Percentiles rank a stretch among this genome's conserved stretches.
phyloP scores from a whole-genome alignment of 371 early-diverging fungal genomes.

The Apophysomyces variabilis region DNA sequence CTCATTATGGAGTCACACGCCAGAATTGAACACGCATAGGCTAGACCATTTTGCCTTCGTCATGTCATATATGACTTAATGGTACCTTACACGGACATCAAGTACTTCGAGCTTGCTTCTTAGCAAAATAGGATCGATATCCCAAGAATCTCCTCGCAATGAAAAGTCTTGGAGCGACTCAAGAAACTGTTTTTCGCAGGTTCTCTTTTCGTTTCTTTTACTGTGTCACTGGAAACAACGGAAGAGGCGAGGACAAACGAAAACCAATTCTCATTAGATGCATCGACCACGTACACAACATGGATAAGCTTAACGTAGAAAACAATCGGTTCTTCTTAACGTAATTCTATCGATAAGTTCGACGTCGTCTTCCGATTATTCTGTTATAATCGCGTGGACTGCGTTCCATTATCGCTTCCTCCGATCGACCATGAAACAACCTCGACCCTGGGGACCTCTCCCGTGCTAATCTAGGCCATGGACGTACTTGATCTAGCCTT shows the following conservation, averaged over 20 bases:
- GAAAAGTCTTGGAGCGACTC: too few species aligned
- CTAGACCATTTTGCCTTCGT: too few species aligned
- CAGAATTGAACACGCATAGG: too few species aligned
- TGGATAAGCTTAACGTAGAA: background rate
- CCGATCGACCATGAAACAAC: background rate
- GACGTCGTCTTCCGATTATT: background rate
- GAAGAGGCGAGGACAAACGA: conserved; percentile 5
- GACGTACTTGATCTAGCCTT: background rate
- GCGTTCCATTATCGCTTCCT: background rate
- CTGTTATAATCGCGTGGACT: background rate
- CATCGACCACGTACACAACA: conserved; percentile 11
- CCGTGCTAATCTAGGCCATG: background rate
- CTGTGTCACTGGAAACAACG: conserved; percentile 9
- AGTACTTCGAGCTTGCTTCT: too few species aligned
- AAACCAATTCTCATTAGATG: conserved; percentile 9
- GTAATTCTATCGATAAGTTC: conserved; percentile 9
- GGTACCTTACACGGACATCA: too few species aligned
- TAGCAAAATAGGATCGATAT: too few species aligned
- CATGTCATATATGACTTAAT: too few species aligned
- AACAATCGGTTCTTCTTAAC: conserved; percentile 1
- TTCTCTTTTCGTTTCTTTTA: conserved; percentile 6
- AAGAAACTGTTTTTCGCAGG: too few species aligned
- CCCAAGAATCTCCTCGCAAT: too few species aligned
- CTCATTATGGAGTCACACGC: too few species aligned
- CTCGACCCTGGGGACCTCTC: background rate